Evolutionary conservation across 306 rosid genomes (phyloP).

Genomic region (Cicer cuneatum): DNA sequence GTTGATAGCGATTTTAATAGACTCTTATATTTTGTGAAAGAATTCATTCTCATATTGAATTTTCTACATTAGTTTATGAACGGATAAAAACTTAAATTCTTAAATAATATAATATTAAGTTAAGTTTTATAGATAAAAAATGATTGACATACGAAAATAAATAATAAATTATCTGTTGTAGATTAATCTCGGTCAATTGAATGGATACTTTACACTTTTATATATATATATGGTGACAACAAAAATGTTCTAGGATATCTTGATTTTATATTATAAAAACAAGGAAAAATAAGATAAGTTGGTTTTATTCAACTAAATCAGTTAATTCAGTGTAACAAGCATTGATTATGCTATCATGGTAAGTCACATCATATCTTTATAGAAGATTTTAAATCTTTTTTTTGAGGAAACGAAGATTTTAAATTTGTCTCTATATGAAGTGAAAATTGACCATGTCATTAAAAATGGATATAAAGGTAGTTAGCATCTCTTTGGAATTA

Average conservation of each 20-base stretch:
- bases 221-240: too few species aligned
- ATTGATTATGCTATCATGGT: constrained; percentile 20
- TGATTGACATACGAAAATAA: too few species aligned
- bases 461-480: constrained; percentile 2
- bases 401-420: constrained; percentile 34
- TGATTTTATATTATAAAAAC: not conserved
- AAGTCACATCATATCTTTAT: constrained; percentile 49
- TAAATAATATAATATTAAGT: too few species aligned
- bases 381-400: constrained; percentile 40
- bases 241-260: not conserved
- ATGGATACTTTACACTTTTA: too few species aligned
- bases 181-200: too few species aligned
- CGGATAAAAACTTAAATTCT: too few species aligned
- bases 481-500: not conserved
- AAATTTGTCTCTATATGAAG: constrained; percentile 34
- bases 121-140: too few species aligned
- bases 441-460: constrained; percentile 43
- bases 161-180: too few species aligned
- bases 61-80: too few species aligned
- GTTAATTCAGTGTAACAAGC: constrained; percentile 2
- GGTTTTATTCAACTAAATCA: constrained; percentile 30
- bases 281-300: not conserved
- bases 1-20: too few species aligned
- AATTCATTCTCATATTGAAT: too few species aligned
- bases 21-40: too few species aligned